Conservation (phyloP, 306 rosid genomes). For the Luffa acutangula region DNA sequence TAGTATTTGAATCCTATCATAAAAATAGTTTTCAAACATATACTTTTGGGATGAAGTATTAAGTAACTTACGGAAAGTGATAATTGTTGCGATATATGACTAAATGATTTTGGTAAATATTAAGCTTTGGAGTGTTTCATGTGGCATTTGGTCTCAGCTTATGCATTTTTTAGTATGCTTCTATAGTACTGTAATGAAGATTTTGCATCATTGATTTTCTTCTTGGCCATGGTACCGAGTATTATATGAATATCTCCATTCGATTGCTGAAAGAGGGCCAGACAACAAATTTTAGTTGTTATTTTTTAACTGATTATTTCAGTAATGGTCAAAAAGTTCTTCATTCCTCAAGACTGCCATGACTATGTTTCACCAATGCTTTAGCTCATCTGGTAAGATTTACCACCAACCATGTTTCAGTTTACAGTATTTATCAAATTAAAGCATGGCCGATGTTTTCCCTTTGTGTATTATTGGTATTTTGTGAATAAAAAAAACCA, state of each 20-base stretch:
- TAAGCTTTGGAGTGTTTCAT: conserved; percentile 79
- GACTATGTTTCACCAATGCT: too few species aligned
- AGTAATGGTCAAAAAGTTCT: too few species aligned
- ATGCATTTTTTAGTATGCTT: not conserved
- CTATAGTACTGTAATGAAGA: conserved; percentile 1
- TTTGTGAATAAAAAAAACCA: not conserved
- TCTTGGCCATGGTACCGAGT: not conserved
- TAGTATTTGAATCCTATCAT: too few species aligned
- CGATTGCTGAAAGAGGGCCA: not conserved
- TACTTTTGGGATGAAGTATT: too few species aligned
- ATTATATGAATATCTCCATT: not conserved
- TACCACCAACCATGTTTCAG: conserved; percentile 4
- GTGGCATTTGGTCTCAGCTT: conserved; percentile 23
- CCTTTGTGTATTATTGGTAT: not conserved
- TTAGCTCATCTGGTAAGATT: conserved; percentile 62
- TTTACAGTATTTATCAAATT: not conserved
- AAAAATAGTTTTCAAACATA: too few species aligned
- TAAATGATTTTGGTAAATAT: too few species aligned
- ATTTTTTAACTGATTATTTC: not conserved
- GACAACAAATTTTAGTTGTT: not conserved
- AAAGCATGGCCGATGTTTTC: not conserved
- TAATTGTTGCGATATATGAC: too few species aligned
- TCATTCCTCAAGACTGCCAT: too few species aligned
- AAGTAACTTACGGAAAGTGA: too few species aligned
- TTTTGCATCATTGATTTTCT: not conserved